Base-by-base conservation (phyloP, 768 basidiomycete genomes). In the Termitomyces sp. region DNA sequence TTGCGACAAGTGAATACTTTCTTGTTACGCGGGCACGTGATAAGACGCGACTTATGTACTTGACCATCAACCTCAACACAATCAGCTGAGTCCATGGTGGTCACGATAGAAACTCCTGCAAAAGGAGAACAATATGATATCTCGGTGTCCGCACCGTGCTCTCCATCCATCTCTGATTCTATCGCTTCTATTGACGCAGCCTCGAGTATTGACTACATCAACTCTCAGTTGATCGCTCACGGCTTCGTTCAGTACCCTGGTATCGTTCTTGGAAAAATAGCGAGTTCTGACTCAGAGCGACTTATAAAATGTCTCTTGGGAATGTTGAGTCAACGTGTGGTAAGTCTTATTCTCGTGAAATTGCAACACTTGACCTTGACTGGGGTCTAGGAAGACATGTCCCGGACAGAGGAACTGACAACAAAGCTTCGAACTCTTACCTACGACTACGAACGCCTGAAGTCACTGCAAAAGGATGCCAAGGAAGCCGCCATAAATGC, bases 171-270 rank as follows among this genome's bases (percentile, higher is more conserved):
- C 54, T 72, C 77, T 24, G 69, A 75, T 22, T 80, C 81, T 6
- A 70, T 78, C 4, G 78, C 78, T 1, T 79, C 78, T 0, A 72
- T 77, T 46, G 69, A 76, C 30, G 81, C 81, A 24, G 75, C 82
- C 7, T 87, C 87, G 4, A 87, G 80, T 58, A 69, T 91, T 26
- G 86, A 91, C 57, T 92, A 89, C 66, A 78, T 93, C 66, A 94
- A 92, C 66, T 75, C 86, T 20, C 92, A 94, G 63, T 80, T 94
- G 6, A 71, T 90, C 49, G 86, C 92, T 2, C 92, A 94, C 73
- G 92, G 92, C 8, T 94, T 89, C 63, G 72, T 80, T 1, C 65
- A 81, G 10, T 65, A 78, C 1, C 83, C 86, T 0, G 91, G 92
- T 0, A 70, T 94, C 20, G 82, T 76, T 13, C 73, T 94, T 38